Percentiles rank a stretch among this genome's conserved stretches.
Conservation (phyloP, 2,329 filamentous ascomycete species). For the Fusarium sp. region DNA sequence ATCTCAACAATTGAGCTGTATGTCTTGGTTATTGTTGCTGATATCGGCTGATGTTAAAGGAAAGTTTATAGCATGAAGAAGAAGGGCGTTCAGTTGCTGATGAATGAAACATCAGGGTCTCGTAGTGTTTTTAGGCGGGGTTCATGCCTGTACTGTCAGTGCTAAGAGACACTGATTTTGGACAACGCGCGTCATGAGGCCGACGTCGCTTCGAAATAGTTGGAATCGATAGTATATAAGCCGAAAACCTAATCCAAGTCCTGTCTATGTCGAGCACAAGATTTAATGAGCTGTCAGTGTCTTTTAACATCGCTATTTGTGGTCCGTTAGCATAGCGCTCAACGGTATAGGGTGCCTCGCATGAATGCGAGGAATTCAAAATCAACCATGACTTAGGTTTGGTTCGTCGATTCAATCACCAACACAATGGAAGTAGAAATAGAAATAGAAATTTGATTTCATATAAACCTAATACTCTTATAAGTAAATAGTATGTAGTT, state of each 20-base stretch:
- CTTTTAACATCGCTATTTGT: background rate
- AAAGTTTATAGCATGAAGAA: constrained; percentile 12
- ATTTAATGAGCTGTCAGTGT: background rate
- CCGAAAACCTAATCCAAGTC: background rate
- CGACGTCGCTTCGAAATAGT: background rate
- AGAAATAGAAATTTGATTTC: background rate
- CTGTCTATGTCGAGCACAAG: background rate
- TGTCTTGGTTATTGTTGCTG: background rate
- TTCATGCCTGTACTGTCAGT: constrained; percentile 24
- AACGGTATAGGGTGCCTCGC: background rate
- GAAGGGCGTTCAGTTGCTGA: constrained; percentile 1
- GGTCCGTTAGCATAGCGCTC: background rate
- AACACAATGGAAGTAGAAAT: background rate
- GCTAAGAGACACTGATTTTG: background rate
- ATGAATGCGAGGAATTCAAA: background rate
- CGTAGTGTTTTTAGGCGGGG: constrained; percentile 22
- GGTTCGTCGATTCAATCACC: background rate
- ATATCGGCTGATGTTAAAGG: constrained; percentile 8
- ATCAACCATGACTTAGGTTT: background rate
- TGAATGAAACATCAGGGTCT: constrained; percentile 28
- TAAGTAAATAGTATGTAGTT: background rate
- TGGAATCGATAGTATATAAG: background rate
- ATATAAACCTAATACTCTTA: background rate
- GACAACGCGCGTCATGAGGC: background rate
- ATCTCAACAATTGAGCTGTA: background rate